A percentile compares a stretch with the other conserved stretches of the same genome.
phyloP scores from a whole-genome alignment of 371 early-diverging fungal genomes.

The Cokeromyces recurvatus region DNA sequence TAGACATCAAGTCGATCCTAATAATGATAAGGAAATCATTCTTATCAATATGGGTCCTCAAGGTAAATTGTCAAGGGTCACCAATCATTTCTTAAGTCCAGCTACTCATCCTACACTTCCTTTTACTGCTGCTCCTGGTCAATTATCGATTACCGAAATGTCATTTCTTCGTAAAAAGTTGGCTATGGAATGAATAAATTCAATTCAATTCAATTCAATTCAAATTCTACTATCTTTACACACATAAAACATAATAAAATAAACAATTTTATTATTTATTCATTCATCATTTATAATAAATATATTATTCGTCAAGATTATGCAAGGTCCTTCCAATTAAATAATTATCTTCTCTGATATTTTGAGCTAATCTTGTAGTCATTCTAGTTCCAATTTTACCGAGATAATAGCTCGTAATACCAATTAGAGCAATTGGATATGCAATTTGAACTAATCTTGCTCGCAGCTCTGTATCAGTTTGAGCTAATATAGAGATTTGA shows the following conservation, averaged over 20 bases:
- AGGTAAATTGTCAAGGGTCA: slow-evolving; percentile 82
- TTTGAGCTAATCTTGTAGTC: slow-evolving; percentile 38
- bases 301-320: slow-evolving; percentile 38
- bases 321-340: slow-evolving; percentile 60
- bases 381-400: slow-evolving; percentile 31
- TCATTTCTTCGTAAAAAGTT: slow-evolving; percentile 25
- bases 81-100: slow-evolving; percentile 82
- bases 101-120: slow-evolving; percentile 81
- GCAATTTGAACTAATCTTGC: slow-evolving; percentile 26
- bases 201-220: no score
- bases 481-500: slow-evolving; percentile 1
- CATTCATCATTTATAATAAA: no score
- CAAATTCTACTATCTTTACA: no score
- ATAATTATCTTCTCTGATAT: slow-evolving; percentile 62
- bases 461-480: slow-evolving; percentile 12
- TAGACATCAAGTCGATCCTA: slow-evolving; percentile 13
- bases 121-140: slow-evolving; percentile 85
- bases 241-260: no score
- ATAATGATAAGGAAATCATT: slow-evolving; percentile 60
- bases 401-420: slow-evolving; percentile 15
- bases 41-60: slow-evolving; percentile 85
- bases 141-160: slow-evolving; percentile 74
- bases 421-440: slow-evolving; percentile 36
- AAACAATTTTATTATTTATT: no score
- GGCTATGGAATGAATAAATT: no score